A percentile compares a stretch with the other conserved stretches of the same genome.
Conservation (phyloP, 2,329 filamentous ascomycete genomes). For the Claviceps sp. region DNA sequence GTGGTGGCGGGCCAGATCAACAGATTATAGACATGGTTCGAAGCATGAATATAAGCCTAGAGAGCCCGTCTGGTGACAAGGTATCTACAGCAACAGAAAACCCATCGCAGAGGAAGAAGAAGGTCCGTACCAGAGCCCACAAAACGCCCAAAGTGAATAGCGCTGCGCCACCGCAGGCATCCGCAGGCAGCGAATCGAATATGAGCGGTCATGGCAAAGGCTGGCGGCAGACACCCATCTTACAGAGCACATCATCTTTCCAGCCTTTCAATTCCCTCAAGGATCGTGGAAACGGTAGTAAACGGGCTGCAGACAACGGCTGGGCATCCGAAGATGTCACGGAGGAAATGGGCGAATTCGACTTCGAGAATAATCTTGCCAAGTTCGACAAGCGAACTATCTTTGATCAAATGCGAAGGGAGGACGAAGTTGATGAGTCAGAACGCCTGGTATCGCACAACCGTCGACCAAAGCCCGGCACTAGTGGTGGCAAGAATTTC, state of each 20-base stretch:
- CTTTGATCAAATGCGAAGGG: slow-evolving; percentile 82
- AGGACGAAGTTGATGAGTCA: slow-evolving; percentile 79
- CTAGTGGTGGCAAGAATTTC: slow-evolving; percentile 73
- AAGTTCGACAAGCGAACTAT: slow-evolving; percentile 91
- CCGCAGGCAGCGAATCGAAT: slow-evolving; percentile 11
- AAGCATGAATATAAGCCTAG: slow-evolving; percentile 11
- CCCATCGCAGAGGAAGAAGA: slow-evolving; percentile 18
- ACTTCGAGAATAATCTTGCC: slow-evolving; percentile 77
- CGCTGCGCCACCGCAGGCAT: slow-evolving; percentile 15
- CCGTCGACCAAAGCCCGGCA: slow-evolving; percentile 53
- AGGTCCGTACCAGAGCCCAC: slow-evolving; percentile 16
- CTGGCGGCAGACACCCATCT: slow-evolving; percentile 46
- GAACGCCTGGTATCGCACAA: slow-evolving; percentile 88
- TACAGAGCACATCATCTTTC: slow-evolving; percentile 47
- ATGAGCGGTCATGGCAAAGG: slow-evolving; percentile 33
- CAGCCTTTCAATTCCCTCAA: slow-evolving; percentile 50
- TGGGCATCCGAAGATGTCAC: slow-evolving; percentile 96
- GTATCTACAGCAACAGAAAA: slow-evolving; percentile 10
- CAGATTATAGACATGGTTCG: slow-evolving; percentile 16
- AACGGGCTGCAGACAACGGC: slow-evolving; percentile 49
- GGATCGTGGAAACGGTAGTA: slow-evolving; percentile 36
- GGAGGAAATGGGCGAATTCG: slow-evolving; percentile 88
- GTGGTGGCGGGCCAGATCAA: slow-evolving; percentile 11
- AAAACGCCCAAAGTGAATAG: slow-evolving; percentile 18
- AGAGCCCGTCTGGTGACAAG: slow-evolving; percentile 10